phyloP scores from a whole-genome alignment of 495 filamentous ascomycete genomes.

The Penicillium atrosanguineum region DNA sequence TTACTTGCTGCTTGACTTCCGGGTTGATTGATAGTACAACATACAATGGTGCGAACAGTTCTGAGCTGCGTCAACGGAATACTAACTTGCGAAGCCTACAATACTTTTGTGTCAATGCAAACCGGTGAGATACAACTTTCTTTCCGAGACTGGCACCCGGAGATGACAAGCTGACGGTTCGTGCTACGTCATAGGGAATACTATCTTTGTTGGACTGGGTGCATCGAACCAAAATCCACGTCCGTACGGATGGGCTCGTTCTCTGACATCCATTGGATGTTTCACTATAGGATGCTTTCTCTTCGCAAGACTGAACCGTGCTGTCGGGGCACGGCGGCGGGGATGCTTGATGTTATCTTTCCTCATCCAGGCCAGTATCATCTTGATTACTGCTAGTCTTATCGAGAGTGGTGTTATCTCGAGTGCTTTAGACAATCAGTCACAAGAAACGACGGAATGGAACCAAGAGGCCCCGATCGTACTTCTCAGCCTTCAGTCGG shows the following conservation, averaged over 20 bases:
- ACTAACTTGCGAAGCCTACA: slow-evolving; percentile 38
- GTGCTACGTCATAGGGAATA: slow-evolving; percentile 43
- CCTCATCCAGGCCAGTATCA: slow-evolving; percentile 49
- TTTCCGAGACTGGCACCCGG: not conserved
- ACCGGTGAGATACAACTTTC: slow-evolving; percentile 33
- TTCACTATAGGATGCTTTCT: slow-evolving; percentile 52
- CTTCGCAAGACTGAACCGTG: slow-evolving; percentile 34
- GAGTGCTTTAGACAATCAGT: slow-evolving; percentile 16
- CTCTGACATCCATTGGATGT: slow-evolving; percentile 51
- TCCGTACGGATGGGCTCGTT: slow-evolving; percentile 57
- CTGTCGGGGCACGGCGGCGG: slow-evolving; percentile 36
- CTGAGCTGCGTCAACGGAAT: too few relatives aligned
- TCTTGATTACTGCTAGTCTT: slow-evolving; percentile 54
- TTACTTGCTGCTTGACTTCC: slow-evolving; percentile 48
- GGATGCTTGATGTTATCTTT: slow-evolving; percentile 53
- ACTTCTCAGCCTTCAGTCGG: slow-evolving; percentile 65
- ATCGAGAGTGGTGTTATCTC: slow-evolving; percentile 46
- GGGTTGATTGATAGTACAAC: slow-evolving; percentile 52
- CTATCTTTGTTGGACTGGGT: slow-evolving; percentile 61
- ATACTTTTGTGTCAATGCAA: slow-evolving; percentile 56
- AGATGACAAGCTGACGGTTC: not conserved
- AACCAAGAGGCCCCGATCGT: slow-evolving; percentile 48
- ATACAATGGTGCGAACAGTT: slow-evolving; percentile 35
- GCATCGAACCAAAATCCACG: slow-evolving; percentile 49
- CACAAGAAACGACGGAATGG: slow-evolving; percentile 14